Evolutionary conservation across 345 rosid genomes (phyloP), one percentile per base, ranked within the genome.

Genomic region (Gossypium mustelinum): DNA sequence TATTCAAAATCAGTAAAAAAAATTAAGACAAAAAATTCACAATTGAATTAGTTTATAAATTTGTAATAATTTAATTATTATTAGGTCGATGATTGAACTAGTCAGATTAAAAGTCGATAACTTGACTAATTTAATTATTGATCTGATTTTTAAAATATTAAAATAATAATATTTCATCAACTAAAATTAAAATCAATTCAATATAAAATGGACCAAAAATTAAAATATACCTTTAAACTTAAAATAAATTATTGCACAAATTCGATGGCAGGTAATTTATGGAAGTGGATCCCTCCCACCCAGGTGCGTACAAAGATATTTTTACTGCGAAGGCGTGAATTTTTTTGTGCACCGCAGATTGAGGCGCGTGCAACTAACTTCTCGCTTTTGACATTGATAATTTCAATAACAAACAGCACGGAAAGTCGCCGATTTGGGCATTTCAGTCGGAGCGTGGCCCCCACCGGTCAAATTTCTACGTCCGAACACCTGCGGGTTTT

Each of bases 401-500:
- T 47, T 45, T 60, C 16, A n/a, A 45, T 4, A 51, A 9, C 45
- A 16, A 9, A 13, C 54, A 44, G 41, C 70, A 22, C 10, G 55
- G 70, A 57, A 56, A 58, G 68, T 58, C 9, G 22, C 68, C 29
- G 44, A 71, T 55, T n/a, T 39, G 52, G 74, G 74, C 63, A 34
- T 11, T 5, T 2, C 7, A 39, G 10, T n/a, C 7, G 24, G 55
- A 25, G 1, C 25, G 68, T 73, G 75, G 75, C 6, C 70, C 80
- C 81, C 70, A 61, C 20, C 0, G 4, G 74, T 76, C 76, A 71
- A 73, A 14, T 12, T 45, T 80, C 69, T 72, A 52, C 57, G 44
- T 11, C 63, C 34, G 14, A 11, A 58, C 61, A 11, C 61, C 9
- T 9, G 60, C 78, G 41, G 56, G 13, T 59, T 72, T 79, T 75